Base-by-base conservation (phyloP, 768 basidiomycete genomes). In the Flagelloscypha sp. region DNA sequence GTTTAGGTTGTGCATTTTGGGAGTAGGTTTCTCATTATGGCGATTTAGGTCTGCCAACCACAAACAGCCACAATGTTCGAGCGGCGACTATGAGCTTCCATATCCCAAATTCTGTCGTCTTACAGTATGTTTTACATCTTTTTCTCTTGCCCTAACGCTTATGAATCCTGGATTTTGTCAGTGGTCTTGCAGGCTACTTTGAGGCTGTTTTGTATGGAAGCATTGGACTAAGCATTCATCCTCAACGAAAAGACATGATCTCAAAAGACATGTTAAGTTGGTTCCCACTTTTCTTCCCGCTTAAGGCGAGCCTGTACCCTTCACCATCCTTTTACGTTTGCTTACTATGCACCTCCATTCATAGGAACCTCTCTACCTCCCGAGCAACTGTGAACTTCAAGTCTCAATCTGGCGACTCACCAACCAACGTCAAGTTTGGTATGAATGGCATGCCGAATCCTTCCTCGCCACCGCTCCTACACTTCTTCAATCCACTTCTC, bases 201-300 rank as follows among this genome's bases (percentile, higher is more conserved):
- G 94, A 98, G 59, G 88, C 94, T 1, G 76, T 85, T 7, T 62
- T 99, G 4, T 99, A 99, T 50, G 77, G 74, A n/a, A 79, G 82
- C 42, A 68, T 98, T 15, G 88, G 90, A 1, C 62, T 97, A 17
- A 95, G 88, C 49, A 97, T 95, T 27, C 94, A 98, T 53, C 95
- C 95, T 0, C 74, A 85, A 35, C 76, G 81, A 31, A 88, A 84
- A 53, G 83, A 88, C 18, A 68, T 75, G 30, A 69, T 93, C 36
- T 92, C 89, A 6, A 92, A 87, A 48, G 83, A 98, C 47, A 99
- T 99, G 95, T 67, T 98, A 48, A 97, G 93, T 53, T 99, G 95
- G 95, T 99, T 99, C 62, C 95, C 95, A 0, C 59, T 97, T 13
- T 95, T 89, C 62, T 94, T 99, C 59, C 95, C 95, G 2, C 76